Evolutionary conservation across 148 eudicot genomes (phyloP), one percentile per base, ranked within the genome.

Genomic region (Spergularia marina): DNA sequence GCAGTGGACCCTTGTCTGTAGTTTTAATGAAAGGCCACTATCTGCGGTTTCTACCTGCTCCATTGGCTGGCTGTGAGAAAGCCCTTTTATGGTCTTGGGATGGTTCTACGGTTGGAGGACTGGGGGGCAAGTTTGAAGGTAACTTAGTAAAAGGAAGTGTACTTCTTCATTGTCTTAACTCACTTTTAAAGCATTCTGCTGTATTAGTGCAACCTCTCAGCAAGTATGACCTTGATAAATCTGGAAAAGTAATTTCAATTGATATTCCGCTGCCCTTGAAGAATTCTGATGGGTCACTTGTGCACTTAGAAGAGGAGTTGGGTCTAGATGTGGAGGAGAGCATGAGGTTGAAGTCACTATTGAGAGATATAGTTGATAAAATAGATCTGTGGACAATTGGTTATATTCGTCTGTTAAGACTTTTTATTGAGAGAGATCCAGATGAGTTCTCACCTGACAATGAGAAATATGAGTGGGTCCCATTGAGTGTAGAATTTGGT

Each of bases 31-130:
- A 92, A 79, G 98, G 98, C 61, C 97, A 95, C 66, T 89, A 84
- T 78, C 77, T 95, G 75, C 94, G 98, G 77, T 78, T 90, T 76
- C 97, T 95, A 78, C 98, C 98, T 80, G 94, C 94, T 67, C 98
- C 98, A 21, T 76, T 95, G 83, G 94, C 94, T 75, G 96, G 98
- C 71, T 95, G 98, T 76, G 92, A 90, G 84, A 95, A 95, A 80
- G 98, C 98, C 53, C 83, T 92, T 66, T 66, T 95, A 71, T 95
- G 97, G 96, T 95, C 98, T 67, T 95, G 98, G 98, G 98, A 95
- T 86, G 96, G 94, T 71, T 87, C 98, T 70, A 80, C 90, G 3
- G 61, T 90, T 85, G 98, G 97, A 70, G 98, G 98, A 40, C 77
- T 95, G 82, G 98, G 98, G 68, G 93, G 96, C 59, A 95, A 89